Evolutionary conservation across 768 basidiomycete genomes (phyloP).

Genomic region (Psilocybe cyanescens): DNA sequence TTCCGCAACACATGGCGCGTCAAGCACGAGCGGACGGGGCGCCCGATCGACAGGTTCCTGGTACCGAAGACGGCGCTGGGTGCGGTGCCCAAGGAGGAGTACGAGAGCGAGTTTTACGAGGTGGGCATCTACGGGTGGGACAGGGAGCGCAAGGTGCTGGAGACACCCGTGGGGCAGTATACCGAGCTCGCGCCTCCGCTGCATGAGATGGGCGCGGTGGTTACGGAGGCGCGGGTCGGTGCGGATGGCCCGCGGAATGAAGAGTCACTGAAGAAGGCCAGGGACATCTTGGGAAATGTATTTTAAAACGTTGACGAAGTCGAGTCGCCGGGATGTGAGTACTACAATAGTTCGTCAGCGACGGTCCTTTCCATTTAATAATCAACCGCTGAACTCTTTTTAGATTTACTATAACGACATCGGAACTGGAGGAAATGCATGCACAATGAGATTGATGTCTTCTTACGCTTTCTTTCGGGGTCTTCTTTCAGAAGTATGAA

Average conservation of each 20-base stretch:
- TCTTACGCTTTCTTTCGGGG: too few species aligned
- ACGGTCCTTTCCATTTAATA: too few species aligned
- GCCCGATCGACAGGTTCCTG: conserved; percentile 38
- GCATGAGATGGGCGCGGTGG: conserved; percentile 34
- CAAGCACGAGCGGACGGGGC: conserved; percentile 31
- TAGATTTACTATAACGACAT: too few species aligned
- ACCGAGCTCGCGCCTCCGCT: conserved; percentile 32
- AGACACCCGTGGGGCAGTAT: conserved; percentile 29
- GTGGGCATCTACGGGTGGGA: conserved; percentile 40
- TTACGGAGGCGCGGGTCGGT: conserved; percentile 35
- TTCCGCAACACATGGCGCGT: conserved; percentile 42
- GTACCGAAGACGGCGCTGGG: conserved; percentile 14
- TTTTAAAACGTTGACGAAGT: conserved; percentile 17
- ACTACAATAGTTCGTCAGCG: too few species aligned
- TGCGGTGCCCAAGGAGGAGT: conserved; percentile 4
- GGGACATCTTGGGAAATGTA: conserved; percentile 27
- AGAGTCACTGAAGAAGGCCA: conserved; percentile 30
- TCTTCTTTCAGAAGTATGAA: too few species aligned
- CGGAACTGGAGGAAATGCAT: too few species aligned
- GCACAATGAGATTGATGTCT: too few species aligned
- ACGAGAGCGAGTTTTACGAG: conserved; percentile 25
- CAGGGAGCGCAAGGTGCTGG: conserved; percentile 30
- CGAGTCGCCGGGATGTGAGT: too few species aligned
- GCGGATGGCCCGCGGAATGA: conserved; percentile 25
- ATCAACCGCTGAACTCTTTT: too few species aligned